phyloP scores from a whole-genome alignment of 75 land plant species.

The Chamaecyparis obtusa region DNA sequence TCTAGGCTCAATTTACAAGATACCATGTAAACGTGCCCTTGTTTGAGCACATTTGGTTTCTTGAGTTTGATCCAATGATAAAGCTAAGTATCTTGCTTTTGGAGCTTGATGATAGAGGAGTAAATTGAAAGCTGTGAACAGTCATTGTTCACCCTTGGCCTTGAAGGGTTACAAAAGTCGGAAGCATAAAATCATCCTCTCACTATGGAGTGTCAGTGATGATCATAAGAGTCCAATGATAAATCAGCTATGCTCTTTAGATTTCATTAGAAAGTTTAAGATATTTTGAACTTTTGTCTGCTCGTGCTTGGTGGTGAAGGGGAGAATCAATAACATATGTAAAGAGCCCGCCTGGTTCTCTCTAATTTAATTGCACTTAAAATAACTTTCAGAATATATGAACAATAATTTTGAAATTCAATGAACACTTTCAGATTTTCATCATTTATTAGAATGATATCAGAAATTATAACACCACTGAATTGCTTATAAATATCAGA shows the following conservation, averaged over 20 bases:
- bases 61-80: neutral
- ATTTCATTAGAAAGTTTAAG: neutral
- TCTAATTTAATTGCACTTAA: no score
- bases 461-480: no score
- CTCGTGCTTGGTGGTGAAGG: neutral
- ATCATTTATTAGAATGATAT: no score
- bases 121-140: neutral
- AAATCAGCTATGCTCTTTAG: neutral
- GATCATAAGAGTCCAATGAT: neutral
- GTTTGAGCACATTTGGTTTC: neutral
- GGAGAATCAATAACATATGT: neutral
- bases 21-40: neutral
- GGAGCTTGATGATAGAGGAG: neutral
- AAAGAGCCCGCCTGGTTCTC: no score
- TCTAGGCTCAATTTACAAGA: no score
- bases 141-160: neutral
- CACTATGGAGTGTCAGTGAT: neutral
- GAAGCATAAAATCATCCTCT: neutral
- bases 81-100: neutral
- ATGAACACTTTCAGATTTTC: no score
- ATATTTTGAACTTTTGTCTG: neutral
- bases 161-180: neutral
- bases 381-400: no score
- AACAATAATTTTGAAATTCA: no score
- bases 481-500: no score